Base-by-base conservation (phyloP, 1,139 yeast species). In the Sugiyamaella grinbergsii region DNA sequence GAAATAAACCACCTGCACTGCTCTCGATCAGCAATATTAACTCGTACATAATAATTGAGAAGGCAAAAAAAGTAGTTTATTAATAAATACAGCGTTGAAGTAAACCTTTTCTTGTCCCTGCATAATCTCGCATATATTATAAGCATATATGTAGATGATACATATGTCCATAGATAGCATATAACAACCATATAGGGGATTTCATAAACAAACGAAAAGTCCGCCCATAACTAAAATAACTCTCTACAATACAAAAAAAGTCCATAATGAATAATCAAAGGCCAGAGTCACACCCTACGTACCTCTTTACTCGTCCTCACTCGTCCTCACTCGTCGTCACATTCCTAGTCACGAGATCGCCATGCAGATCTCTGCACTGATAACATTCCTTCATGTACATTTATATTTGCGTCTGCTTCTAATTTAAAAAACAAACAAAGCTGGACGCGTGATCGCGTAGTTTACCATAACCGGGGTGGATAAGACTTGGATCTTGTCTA, bases 371-470 rank as follows among this genome's bases (percentile, higher is more conserved):
- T 20, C 26, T 18, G 43, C 43, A 29, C n/a, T n/a, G n/a, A n/a
- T n/a, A n/a, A n/a, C 43, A 38, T 38, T 38, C 42, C 42, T 38
- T 38, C 13, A 38, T 40, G 43, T 29, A 28, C 20, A 19, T 20
- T 40, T 40, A 26, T 13, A 40, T 40, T 40, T 40, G 18, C 10
- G 34, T 18, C 34, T 29, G 34, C 43, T 26, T 40, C 15, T 28
- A 18, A 15, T 38, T 5, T 28, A 7, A 34, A 32, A 5, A 26
- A 42, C 23, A 34, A 42, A n/a, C 20, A n/a, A 29, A n/a, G 38
- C 16, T 18, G 23, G 32, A 42, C 37, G 37, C 37, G 37, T 32
- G 19, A 31, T 31, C 19, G 20, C 44, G 28, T 18, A 22, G 15
- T 15, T 24, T 8, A 10, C 41, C 6, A 5, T 29, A 29, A n/a